Evolutionary conservation across 2,329 filamentous ascomycete species (phyloP), one percentile per base, ranked within the genome.

Genomic region (Fusarium nodosum): DNA sequence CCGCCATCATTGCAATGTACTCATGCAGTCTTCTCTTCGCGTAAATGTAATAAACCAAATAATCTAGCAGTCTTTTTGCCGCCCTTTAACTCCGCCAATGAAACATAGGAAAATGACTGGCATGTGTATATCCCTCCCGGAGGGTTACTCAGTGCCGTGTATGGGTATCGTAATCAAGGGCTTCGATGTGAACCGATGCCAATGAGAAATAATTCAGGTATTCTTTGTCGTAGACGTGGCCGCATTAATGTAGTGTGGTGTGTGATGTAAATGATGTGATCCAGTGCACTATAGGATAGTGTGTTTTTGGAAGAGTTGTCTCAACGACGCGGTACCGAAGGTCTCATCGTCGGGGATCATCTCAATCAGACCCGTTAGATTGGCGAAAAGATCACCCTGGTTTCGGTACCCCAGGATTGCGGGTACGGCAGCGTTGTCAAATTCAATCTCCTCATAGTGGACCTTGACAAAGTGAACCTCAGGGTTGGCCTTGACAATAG

Each of bases 371-470:
- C 95, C 94, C 0, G 96, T 93, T 54, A 98, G 84, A 74, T 94
- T 97, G 69, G 93, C 93, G 74, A 98, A 94, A 69, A 97, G 89
- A 69, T 98, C 94, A 55, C 94, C 94, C 76, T 91, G 88, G 74
- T 91, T 93, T 61, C 90, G 90, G 83, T 99, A 99, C 13, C 93
- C 95, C 50, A 98, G 84, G 38, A 98, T 84, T 6, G 96, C 93
- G 1, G 96, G 96, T 3, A 97, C 92, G 46, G 91, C 91, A 33
- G 94, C 92, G 61, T 92, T 89, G 78, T 97, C 93, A 84, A 98
- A 97, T 78, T 98, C 94, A 38, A 97, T 97, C 61, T 97, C 94
- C 66, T 92, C 90, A 77, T 93, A 93, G 80, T 97, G 91, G 48
- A 98, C 87, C 82, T 95, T 97, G 82, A 98, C 87, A 77, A 99